Conservation (phyloP, 306 rosid species). For the Potentilla sterilis region DNA sequence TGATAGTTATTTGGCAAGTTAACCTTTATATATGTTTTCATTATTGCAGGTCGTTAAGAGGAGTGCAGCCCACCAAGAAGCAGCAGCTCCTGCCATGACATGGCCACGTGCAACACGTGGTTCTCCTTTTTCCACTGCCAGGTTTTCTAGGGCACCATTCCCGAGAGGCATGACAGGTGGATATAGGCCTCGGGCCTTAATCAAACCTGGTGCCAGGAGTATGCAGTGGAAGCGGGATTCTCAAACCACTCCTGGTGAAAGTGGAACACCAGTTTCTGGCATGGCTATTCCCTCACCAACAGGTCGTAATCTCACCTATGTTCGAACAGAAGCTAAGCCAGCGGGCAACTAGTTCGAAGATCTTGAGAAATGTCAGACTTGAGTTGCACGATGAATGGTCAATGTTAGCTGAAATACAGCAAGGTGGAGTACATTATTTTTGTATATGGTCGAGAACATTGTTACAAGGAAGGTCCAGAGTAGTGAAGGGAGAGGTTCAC, state of each 20-base stretch:
- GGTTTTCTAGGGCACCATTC: slow-evolving; percentile 68
- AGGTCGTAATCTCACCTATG: slow-evolving; percentile 74
- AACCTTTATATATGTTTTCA: not conserved
- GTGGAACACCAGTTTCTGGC: slow-evolving; percentile 37
- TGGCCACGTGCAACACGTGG: slow-evolving; percentile 71
- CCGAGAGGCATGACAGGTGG: slow-evolving; percentile 74
- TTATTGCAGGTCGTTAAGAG: slow-evolving; percentile 65
- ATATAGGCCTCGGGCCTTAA: slow-evolving; percentile 60
- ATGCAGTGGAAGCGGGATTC: slow-evolving; percentile 91
- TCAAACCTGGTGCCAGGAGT: slow-evolving; percentile 79
- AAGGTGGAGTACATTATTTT: slow-evolving; percentile 25
- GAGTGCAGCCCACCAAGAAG: slow-evolving; percentile 64
- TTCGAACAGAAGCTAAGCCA: slow-evolving; percentile 82
- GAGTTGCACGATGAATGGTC: not conserved
- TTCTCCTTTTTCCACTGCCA: slow-evolving; percentile 50
- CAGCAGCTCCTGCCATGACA: slow-evolving; percentile 43
- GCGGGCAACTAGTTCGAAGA: slow-evolving; percentile 43
- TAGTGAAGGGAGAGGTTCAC: slow-evolving; percentile 13
- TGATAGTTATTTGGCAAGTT: slow-evolving; percentile 5
- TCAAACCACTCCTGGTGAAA: slow-evolving; percentile 48
- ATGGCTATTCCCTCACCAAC: slow-evolving; percentile 33
- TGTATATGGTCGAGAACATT: slow-evolving; percentile 50
- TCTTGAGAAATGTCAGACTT: not conserved
- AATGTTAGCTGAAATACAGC: slow-evolving; percentile 13
- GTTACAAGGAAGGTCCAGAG: slow-evolving; percentile 23